phyloP scores from a whole-genome alignment of 1,284 basidiomycete species.

The Cerioporus squamosus region DNA sequence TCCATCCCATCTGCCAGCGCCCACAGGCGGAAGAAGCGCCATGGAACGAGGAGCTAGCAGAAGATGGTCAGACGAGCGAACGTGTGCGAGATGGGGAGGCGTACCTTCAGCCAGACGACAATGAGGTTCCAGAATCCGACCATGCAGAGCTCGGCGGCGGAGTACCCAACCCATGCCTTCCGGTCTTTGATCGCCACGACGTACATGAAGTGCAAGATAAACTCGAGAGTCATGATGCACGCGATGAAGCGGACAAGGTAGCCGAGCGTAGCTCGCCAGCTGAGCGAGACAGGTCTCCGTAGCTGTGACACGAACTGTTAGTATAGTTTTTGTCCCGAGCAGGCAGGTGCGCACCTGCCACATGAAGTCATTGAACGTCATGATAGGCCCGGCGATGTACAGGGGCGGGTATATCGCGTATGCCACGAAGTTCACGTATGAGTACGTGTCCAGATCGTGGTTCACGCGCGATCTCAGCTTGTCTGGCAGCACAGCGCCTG shows the following conservation, averaged over 20 bases:
- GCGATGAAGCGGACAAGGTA: constrained; percentile 79
- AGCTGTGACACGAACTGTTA: constrained; percentile 44
- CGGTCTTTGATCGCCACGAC: constrained; percentile 96
- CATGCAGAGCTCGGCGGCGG: constrained; percentile 86
- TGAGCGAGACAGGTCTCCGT: constrained; percentile 51
- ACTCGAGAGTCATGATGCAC: constrained; percentile 87
- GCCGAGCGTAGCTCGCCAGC: constrained; percentile 39
- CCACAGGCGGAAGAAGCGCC: constrained; percentile 98
- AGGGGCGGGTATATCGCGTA: constrained; percentile 92
- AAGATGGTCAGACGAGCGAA: not conserved
- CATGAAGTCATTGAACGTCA: constrained; percentile 95
- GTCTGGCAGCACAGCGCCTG: constrained; percentile 44
- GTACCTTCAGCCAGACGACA: constrained; percentile 95
- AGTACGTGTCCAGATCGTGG: constrained; percentile 55
- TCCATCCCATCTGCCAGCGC: constrained; percentile 89
- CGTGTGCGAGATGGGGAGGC: constrained; percentile 12
- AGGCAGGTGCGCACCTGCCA: constrained; percentile 72
- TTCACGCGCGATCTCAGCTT: constrained; percentile 59
- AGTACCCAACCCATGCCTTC: constrained; percentile 74
- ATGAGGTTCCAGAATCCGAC: constrained; percentile 98
- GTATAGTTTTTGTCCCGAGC: not conserved
- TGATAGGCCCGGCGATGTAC: constrained; percentile 96
- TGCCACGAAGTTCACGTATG: constrained; percentile 62
- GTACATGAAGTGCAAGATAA: constrained; percentile 94
- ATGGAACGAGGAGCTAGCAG: constrained; percentile 86